phyloP scores from a whole-genome alignment of 352 stramenopile genomes.

The Globisporangium takayamanum region DNA sequence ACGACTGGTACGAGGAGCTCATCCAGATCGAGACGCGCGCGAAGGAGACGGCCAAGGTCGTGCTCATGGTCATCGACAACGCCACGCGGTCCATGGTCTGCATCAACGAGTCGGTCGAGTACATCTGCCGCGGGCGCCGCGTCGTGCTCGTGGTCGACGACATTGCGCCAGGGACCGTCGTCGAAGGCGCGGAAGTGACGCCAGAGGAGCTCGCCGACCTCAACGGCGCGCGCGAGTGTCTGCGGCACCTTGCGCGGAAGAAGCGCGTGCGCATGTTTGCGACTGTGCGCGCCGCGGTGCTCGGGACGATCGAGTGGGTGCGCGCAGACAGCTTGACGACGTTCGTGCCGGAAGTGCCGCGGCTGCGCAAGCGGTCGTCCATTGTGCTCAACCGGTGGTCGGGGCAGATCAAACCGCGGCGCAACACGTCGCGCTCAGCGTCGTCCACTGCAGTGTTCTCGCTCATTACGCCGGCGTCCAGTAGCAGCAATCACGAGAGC shows the following conservation, averaged over 20 bases:
- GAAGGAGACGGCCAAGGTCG: conserved; percentile 77
- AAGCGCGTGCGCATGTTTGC: conserved; percentile 46
- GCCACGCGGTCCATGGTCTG: conserved; percentile 75
- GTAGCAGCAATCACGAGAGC: background rate
- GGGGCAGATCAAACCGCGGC: conserved; percentile 37
- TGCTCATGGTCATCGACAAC: conserved; percentile 84
- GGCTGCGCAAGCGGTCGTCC: conserved; percentile 69
- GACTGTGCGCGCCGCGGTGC: conserved; percentile 35
- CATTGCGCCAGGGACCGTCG: conserved; percentile 34
- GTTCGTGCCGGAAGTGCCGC: conserved; percentile 34
- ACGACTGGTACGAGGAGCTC: conserved; percentile 85
- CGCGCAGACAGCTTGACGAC: conserved; percentile 37
- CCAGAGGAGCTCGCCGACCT: conserved; percentile 70
- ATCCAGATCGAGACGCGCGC: conserved; percentile 72
- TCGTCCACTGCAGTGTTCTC: conserved; percentile 54
- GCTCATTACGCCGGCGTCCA: conserved; percentile 28
- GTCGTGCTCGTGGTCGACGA: conserved; percentile 82
- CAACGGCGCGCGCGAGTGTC: conserved; percentile 73
- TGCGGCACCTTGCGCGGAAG: conserved; percentile 55
- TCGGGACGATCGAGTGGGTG: conserved; percentile 45
- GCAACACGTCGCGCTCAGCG: conserved; percentile 52
- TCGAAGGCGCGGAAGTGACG: conserved; percentile 51
- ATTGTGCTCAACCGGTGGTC: conserved; percentile 71
- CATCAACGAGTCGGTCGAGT: conserved; percentile 87
- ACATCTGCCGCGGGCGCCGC: conserved; percentile 67